Conservation (phyloP, 140 eudicot genomes). For the Anethum foeniculum region DNA sequence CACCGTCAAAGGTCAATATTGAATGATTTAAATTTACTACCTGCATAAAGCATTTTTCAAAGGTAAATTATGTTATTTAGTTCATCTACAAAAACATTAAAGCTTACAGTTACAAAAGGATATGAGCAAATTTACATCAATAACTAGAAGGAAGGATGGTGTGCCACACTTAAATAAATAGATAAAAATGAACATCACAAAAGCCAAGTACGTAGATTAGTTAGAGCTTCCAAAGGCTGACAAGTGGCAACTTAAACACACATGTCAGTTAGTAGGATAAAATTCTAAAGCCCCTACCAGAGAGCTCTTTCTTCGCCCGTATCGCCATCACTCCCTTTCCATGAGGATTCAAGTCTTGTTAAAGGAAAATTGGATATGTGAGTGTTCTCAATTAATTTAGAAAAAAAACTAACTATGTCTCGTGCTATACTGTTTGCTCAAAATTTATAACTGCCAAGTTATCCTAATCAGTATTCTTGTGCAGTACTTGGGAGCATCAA, state of each 20-base stretch:
- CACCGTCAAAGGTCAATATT: constrained; percentile 78
- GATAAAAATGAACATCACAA: neutral
- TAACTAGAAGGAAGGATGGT: no score
- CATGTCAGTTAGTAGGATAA: neutral
- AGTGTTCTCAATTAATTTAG: neutral
- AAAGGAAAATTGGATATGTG: neutral
- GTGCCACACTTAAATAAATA: neutral
- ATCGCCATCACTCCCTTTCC: neutral
- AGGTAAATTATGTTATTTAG: constrained; percentile 1
- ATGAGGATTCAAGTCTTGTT: neutral
- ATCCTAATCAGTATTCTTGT: neutral
- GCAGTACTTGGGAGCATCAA: no score
- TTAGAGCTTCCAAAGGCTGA: neutral
- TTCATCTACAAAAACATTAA: neutral
- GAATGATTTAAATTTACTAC: constrained; percentile 71
- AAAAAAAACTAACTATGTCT: no score
- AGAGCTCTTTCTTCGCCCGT: neutral
- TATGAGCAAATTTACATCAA: no score
- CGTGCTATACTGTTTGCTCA: neutral
- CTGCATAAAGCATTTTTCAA: constrained; percentile 36
- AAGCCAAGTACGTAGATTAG: neutral
- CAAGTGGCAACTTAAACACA: neutral
- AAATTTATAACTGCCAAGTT: neutral
- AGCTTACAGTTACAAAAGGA: neutral
- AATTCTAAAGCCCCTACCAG: neutral